A percentile compares a stretch with the other conserved stretches of the same genome.
Evolutionary conservation across 2,329 filamentous ascomycete species (phyloP).

Genomic region (Knufia petricola): DNA sequence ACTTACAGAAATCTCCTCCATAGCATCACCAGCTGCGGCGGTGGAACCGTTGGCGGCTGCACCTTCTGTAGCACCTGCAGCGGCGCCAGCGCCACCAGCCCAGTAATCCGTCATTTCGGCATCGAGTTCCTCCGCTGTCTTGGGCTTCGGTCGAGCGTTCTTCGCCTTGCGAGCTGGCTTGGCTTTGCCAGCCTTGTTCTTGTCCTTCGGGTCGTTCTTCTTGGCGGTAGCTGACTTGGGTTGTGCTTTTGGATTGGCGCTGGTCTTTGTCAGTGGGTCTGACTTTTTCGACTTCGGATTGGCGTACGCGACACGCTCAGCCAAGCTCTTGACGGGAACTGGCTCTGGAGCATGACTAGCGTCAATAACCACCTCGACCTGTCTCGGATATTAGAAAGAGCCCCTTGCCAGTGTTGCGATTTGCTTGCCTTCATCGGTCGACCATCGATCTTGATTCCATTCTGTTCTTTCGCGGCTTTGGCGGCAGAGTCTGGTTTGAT

Average conservation of each 20-base stretch:
- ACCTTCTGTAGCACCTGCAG: conserved; percentile 34
- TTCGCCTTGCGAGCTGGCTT: conserved; percentile 58
- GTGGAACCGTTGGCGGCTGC: conserved; percentile 40
- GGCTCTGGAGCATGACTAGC: conserved; percentile 61
- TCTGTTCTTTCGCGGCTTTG: conserved; percentile 73
- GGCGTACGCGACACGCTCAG: conserved; percentile 71
- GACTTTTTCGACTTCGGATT: conserved; percentile 11
- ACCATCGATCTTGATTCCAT: conserved; percentile 83
- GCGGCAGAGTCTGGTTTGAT: conserved; percentile 67
- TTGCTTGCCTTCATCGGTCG: conserved; percentile 72
- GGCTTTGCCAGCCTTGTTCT: conserved; percentile 40
- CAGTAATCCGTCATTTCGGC: conserved; percentile 98
- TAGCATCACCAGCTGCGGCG: conserved; percentile 39
- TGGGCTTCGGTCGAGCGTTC: conserved; percentile 59
- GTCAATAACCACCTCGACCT: conserved; percentile 88
- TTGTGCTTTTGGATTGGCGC: conserved; percentile 50
- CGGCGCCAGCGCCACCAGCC: conserved; percentile 38
- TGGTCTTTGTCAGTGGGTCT: conserved; percentile 21
- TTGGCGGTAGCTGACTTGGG: conserved; percentile 71
- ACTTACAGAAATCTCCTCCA: conserved; percentile 48
- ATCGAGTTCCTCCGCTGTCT: conserved; percentile 91
- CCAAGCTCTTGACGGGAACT: conserved; percentile 61
- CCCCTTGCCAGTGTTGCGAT: neutral
- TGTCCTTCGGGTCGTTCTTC: conserved; percentile 50
- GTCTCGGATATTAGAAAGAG: conserved; percentile 13